phyloP scores from a whole-genome alignment of 371 early-diverging fungal species.

The Mortierella sp. region DNA sequence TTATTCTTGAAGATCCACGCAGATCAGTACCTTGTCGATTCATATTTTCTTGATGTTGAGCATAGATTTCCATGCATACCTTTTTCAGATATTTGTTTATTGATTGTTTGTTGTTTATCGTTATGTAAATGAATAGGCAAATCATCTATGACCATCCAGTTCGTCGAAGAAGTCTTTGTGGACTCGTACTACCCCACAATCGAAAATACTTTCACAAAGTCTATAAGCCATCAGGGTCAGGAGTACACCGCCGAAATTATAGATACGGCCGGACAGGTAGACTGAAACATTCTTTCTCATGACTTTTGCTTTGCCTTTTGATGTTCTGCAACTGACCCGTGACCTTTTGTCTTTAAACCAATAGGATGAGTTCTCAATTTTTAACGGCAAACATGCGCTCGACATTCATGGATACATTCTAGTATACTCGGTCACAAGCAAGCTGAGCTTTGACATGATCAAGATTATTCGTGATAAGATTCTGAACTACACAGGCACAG shows the following conservation, averaged over 20 bases:
- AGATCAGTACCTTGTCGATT: too few relatives aligned
- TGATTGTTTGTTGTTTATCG: neutral
- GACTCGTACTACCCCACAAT: constrained; percentile 97
- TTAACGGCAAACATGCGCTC: constrained; percentile 90
- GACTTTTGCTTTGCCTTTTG: neutral
- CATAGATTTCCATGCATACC: neutral
- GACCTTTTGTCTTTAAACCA: neutral
- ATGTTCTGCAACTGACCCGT: neutral
- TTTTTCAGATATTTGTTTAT: neutral
- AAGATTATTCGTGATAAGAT: constrained; percentile 95
- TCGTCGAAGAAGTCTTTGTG: constrained; percentile 92
- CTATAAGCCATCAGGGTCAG: constrained; percentile 83
- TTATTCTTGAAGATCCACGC: neutral
- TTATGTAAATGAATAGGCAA: neutral
- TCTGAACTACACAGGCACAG: constrained; percentile 91
- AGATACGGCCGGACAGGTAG: constrained; percentile 97
- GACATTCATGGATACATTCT: constrained; percentile 95
- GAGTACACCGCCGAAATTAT: constrained; percentile 92
- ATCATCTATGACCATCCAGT: constrained; percentile 86
- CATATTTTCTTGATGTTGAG: neutral
- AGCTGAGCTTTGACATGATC: constrained; percentile 91
- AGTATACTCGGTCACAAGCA: constrained; percentile 92
- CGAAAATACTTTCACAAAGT: constrained; percentile 92
- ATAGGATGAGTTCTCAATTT: constrained; percentile 94
- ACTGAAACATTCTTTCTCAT: neutral